Evolutionary conservation across 2,329 filamentous ascomycete genomes (phyloP).

Genomic region (Sporothrix euskadiensis): DNA sequence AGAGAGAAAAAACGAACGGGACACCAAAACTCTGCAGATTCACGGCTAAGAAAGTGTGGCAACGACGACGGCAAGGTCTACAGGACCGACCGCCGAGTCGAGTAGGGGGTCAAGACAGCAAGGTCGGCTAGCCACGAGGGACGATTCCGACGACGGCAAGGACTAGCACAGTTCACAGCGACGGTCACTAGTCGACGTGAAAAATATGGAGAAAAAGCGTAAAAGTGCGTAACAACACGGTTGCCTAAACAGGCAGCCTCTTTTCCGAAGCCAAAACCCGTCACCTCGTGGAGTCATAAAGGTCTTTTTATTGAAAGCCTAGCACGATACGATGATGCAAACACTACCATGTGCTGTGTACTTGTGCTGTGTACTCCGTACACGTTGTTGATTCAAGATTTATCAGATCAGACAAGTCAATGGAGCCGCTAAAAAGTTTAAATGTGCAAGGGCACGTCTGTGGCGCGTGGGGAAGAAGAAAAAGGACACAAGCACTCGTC

Average conservation of each 20-base stretch:
- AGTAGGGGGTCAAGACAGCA: background rate
- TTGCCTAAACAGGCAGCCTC: constrained; percentile 1
- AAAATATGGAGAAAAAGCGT: no score
- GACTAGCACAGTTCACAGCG: background rate
- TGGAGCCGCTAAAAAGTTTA: background rate
- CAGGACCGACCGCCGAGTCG: background rate
- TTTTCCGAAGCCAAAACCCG: background rate
- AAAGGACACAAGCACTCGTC: background rate
- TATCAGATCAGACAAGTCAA: background rate
- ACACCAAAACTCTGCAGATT: background rate
- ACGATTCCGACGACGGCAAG: background rate
- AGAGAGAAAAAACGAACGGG: background rate
- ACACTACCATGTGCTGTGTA: background rate
- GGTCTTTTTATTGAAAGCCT: background rate
- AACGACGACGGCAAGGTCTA: background rate
- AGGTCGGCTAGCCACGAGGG: background rate
- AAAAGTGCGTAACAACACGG: background rate
- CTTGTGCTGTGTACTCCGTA: no score
- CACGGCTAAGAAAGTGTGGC: background rate
- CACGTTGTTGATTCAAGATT: background rate
- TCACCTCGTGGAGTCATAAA: background rate
- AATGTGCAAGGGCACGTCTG: background rate
- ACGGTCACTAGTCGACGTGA: background rate
- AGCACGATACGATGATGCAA: background rate
- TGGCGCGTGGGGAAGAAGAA: background rate